Evolutionary conservation across 345 rosid genomes (phyloP), one percentile per base, ranked within the genome.

Genomic region (Populus alba): DNA sequence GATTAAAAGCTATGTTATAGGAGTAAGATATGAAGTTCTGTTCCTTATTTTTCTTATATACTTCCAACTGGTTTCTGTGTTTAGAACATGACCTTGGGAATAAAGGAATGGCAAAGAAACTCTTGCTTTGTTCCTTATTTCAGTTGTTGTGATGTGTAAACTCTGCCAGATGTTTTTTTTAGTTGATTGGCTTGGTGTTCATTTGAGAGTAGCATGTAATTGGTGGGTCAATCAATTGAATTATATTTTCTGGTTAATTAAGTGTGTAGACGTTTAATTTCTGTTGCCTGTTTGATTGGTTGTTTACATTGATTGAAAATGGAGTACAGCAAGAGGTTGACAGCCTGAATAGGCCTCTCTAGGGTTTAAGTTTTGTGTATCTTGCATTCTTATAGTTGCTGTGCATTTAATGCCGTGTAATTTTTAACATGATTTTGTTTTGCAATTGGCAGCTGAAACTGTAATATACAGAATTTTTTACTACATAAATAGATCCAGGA

Each of bases 391-490:
- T 8, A 35, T 70, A 59, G 15, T 38, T 72, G 61, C 59, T 67
- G 13, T 53, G 45, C 29, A 31, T 72, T 68, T 45, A 5, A 22
- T 41, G 13, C 51, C 7, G 6, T 68, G 39, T 71, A 43, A 8
- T 47, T 13, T 66, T 23, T 77, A 61, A 83, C 49, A 55, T 66
- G 69, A 51, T 70, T 72, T 77, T 72, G 45, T 87, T 73, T 80
- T 71, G 59, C 78, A 74, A 68, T 83, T 78, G 67, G 79, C 97
- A 96, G 99, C 98, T 88, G 99, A 96, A 88, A 96, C 99, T 84
- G 99, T 96, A 71, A 89, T 94, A 87, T 96, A 90, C 86, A 86
- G 99, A 89, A 96, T 96, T 84, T 96, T 89, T 85, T 96, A 91
- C 92, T 90, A 90, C 88, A 86, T 94, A 80, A 96, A 92, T 89